Conservation (phyloP, 169 alveolate species). For the Plasmodium billcollinsi region DNA sequence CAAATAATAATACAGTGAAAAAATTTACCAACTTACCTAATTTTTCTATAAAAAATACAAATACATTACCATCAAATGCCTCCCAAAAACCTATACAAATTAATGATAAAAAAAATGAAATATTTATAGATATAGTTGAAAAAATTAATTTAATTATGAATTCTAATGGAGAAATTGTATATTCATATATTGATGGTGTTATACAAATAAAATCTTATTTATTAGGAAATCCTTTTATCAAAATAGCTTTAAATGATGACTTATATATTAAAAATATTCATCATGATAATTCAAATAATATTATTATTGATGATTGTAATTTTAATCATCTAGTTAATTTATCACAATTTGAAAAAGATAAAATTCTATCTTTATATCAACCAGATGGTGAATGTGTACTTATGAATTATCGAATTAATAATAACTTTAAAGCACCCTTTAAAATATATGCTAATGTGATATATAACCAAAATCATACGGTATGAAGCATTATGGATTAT, state of each 20-base stretch:
- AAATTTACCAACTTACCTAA: constrained; percentile 22
- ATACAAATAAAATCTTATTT: constrained; percentile 93
- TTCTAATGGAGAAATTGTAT: constrained; percentile 90
- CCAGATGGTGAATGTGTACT: constrained; percentile 98
- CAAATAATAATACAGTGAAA: neutral
- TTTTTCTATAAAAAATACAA: constrained; percentile 61
- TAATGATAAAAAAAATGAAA: constrained; percentile 75
- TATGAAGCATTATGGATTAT: neutral
- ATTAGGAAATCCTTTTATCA: constrained; percentile 91
- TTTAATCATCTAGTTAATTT: constrained; percentile 93
- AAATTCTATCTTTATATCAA: constrained; percentile 92
- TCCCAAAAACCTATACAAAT: constrained; percentile 86
- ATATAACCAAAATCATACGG: constrained; percentile 64
- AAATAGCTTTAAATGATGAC: constrained; percentile 92
- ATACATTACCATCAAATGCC: constrained; percentile 87
- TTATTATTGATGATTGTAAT: constrained; percentile 89
- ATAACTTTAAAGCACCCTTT: constrained; percentile 87
- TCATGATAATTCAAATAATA: constrained; percentile 42
- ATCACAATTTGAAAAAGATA: constrained; percentile 86
- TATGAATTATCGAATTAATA: constrained; percentile 94
- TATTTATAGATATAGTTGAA: constrained; percentile 83
- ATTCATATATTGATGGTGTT: constrained; percentile 94
- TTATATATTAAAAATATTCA: constrained; percentile 71
- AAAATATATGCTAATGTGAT: constrained; percentile 76
- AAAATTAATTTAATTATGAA: constrained; percentile 89